Percentiles rank a stretch among this genome's conserved stretches.
Conservation (phyloP, 2,329 filamentous ascomycete genomes). For the Phialophora chinensis region DNA sequence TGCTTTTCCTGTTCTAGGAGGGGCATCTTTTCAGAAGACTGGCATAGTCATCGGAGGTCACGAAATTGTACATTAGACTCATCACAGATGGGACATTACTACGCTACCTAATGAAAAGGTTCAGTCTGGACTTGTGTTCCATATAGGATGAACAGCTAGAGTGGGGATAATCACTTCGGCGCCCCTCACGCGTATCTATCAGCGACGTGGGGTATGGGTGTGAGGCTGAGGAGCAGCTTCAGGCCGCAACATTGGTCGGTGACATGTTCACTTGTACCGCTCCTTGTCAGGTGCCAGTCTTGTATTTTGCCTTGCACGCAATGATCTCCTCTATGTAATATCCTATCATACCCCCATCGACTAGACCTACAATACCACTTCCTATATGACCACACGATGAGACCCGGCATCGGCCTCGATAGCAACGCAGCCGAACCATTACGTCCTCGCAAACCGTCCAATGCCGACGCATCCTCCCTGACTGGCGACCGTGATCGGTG, state of each 20-base stretch:
- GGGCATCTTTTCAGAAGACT: slow-evolving; percentile 11
- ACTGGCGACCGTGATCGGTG: slow-evolving; percentile 31
- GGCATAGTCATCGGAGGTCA: slow-evolving; percentile 9
- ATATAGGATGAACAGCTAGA: slow-evolving; percentile 8
- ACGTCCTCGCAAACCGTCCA: slow-evolving; percentile 42
- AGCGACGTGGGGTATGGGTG: slow-evolving; percentile 22
- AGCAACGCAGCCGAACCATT: slow-evolving; percentile 38
- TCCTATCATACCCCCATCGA: slow-evolving; percentile 3
- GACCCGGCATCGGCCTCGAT: slow-evolving; percentile 47
- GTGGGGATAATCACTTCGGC: slow-evolving; percentile 3
- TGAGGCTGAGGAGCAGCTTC: slow-evolving; percentile 17
- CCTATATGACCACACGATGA: slow-evolving; percentile 45
- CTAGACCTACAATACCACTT: slow-evolving; percentile 9
- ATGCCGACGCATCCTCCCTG: slow-evolving; percentile 45
- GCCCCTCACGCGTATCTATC: slow-evolving; percentile 1
- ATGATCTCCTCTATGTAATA: slow-evolving; percentile 1
- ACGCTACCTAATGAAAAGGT: slow-evolving; percentile 21
- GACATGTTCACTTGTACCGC: slow-evolving; percentile 16
- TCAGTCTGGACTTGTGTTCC: not conserved
- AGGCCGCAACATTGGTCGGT: slow-evolving; percentile 24
- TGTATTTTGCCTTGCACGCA: not conserved
- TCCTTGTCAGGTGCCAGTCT: slow-evolving; percentile 10
- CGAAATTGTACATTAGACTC: slow-evolving; percentile 34
- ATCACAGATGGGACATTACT: slow-evolving; percentile 23
- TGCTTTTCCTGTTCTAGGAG: slow-evolving; percentile 64